A percentile compares a stretch with the other conserved stretches of the same genome.
phyloP scores from a whole-genome alignment of 2,329 filamentous ascomycete species.

The Hypoxylon sp. region DNA sequence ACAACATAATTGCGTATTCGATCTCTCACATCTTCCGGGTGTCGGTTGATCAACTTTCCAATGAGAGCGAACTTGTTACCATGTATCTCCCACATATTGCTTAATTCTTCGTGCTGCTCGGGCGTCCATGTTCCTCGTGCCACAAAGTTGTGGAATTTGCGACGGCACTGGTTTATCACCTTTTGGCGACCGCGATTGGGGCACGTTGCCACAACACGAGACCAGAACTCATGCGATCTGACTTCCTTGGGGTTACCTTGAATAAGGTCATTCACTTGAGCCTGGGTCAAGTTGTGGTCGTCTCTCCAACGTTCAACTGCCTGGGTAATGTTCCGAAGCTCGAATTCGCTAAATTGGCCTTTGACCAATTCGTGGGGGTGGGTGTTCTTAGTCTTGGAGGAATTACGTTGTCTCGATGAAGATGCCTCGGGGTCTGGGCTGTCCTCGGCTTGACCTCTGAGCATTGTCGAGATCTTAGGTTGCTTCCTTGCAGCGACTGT shows the following conservation, averaged over 20 bases:
- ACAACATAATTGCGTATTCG: constrained; percentile 78
- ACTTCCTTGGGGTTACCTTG: constrained; percentile 49
- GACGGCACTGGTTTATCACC: constrained; percentile 70
- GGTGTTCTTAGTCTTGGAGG: not conserved
- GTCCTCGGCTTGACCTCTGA: constrained; percentile 33
- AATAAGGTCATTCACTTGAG: constrained; percentile 64
- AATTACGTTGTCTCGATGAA: constrained; percentile 8
- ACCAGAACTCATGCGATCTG: constrained; percentile 64
- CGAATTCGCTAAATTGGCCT: constrained; percentile 62
- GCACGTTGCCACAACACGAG: constrained; percentile 62
- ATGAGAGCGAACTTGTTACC: constrained; percentile 74
- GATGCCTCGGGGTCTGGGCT: constrained; percentile 20
- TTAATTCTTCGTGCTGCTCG: constrained; percentile 71
- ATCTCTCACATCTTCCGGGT: constrained; percentile 76
- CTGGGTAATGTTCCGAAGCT: constrained; percentile 59
- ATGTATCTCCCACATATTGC: constrained; percentile 61
- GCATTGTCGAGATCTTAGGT: constrained; percentile 45
- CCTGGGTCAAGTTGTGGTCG: constrained; percentile 60
- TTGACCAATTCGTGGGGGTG: constrained; percentile 34
- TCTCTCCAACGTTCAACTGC: constrained; percentile 63
- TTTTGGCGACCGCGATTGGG: constrained; percentile 67
- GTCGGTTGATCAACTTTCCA: constrained; percentile 72
- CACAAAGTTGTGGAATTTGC: constrained; percentile 76
- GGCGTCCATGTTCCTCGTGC: constrained; percentile 71
- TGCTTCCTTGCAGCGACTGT: constrained; percentile 35